phyloP scores from a whole-genome alignment of 495 filamentous ascomycete species.

The Aspergillus sclerotiicarbonarius region DNA sequence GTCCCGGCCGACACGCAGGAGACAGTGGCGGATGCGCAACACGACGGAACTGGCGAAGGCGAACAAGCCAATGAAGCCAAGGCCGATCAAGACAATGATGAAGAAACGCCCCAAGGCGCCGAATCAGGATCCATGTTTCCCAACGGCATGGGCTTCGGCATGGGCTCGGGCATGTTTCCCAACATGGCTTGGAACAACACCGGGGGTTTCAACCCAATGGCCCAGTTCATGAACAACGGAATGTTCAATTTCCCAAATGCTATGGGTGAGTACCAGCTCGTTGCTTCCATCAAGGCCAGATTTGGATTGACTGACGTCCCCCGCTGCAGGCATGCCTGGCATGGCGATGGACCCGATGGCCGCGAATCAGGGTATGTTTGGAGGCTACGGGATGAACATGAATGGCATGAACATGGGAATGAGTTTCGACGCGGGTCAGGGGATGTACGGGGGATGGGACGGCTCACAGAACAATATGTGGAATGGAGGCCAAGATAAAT shows the following conservation, averaged over 20 bases:
- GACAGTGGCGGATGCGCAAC: slow-evolving; percentile 12
- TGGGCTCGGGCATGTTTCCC: slow-evolving; percentile 50
- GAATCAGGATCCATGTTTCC: slow-evolving; percentile 19
- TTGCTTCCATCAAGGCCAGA: neutral
- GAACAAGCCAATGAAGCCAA: slow-evolving; percentile 20
- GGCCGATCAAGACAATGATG: slow-evolving; percentile 21
- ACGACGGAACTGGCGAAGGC: slow-evolving; percentile 16
- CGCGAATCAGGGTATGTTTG: slow-evolving; percentile 84
- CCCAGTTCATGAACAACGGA: slow-evolving; percentile 67
- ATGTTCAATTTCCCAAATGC: slow-evolving; percentile 68
- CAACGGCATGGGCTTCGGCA: slow-evolving; percentile 28
- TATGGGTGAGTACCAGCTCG: slow-evolving; percentile 66
- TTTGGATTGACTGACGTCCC: slow-evolving; percentile 18
- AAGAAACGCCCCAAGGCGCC: slow-evolving; percentile 19
- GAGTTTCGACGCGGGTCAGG: slow-evolving; percentile 66
- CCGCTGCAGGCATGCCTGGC: slow-evolving; percentile 62
- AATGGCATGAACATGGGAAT: slow-evolving; percentile 82
- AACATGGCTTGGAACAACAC: slow-evolving; percentile 63
- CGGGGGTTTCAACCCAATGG: slow-evolving; percentile 72
- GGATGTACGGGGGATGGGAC: slow-evolving; percentile 65
- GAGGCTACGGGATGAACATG: slow-evolving; percentile 88
- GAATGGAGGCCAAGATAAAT: slow-evolving; percentile 71
- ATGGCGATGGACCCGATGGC: slow-evolving; percentile 88
- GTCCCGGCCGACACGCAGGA: slow-evolving; percentile 4
- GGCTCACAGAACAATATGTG: slow-evolving; percentile 60